Evolutionary conservation across 176 grass and related monocot species (phyloP).

Genomic region (Guadua angustifolia): DNA sequence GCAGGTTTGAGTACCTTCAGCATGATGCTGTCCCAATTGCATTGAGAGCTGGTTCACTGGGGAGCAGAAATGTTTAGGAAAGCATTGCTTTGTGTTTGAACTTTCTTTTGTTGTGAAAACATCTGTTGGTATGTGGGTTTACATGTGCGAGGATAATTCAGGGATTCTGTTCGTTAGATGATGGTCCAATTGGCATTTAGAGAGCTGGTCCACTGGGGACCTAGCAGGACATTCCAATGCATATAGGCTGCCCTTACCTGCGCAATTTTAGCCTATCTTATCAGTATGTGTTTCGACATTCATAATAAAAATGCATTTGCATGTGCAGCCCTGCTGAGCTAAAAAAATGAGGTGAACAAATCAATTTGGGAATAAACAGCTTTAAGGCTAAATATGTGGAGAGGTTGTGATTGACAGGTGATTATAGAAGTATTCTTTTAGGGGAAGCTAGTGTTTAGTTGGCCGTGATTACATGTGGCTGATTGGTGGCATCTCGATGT

Average conservation of each 20-base stretch:
- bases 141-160: not conserved
- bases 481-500: constrained; percentile 26
- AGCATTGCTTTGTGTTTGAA: not conserved
- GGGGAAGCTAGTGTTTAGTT: constrained; percentile 34
- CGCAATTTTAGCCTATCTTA: not conserved
- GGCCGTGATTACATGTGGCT: not conserved
- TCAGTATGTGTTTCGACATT: not conserved
- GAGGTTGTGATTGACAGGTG: not conserved
- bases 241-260: not conserved
- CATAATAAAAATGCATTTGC: not conserved
- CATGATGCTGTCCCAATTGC: not conserved
- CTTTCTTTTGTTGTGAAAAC: not conserved
- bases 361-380: not conserved
- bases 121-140: not conserved
- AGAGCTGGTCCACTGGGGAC: not conserved
- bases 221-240: not conserved
- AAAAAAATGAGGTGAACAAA: constrained; percentile 2
- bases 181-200: not conserved
- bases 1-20: constrained; percentile 27
- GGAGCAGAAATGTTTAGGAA: constrained; percentile 4
- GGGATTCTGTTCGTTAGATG: not conserved
- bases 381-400: not conserved
- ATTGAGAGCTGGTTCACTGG: not conserved
- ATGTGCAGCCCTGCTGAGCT: not conserved
- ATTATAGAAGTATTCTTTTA: constrained; percentile 16